A percentile compares a stretch with the other conserved stretches of the same genome.
Evolutionary conservation across 2,329 filamentous ascomycete genomes (phyloP).

Genomic region (Ophiocordyceps australis): DNA sequence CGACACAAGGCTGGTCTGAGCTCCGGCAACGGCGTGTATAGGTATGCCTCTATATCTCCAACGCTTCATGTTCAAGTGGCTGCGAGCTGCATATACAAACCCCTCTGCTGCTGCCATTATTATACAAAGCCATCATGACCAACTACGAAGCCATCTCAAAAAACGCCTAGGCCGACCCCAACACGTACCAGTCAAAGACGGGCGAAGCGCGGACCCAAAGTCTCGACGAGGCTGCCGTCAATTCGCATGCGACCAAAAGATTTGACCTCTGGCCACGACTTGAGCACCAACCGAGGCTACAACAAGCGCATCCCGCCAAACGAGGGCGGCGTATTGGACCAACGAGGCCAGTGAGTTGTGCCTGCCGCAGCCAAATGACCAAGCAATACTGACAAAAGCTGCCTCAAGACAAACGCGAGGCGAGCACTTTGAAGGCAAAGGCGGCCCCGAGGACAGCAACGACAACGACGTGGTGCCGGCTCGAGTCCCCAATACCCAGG

Average conservation of each 20-base stretch:
- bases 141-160: constrained; percentile 23
- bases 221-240: constrained; percentile 22
- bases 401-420: constrained; percentile 27
- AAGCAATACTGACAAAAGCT: too few relatives aligned
- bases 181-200: constrained; percentile 28
- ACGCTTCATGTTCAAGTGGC: too few relatives aligned
- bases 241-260: constrained; percentile 20
- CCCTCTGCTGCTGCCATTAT: background rate
- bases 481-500: constrained; percentile 6
- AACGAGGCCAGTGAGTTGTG: constrained; percentile 24
- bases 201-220: constrained; percentile 19
- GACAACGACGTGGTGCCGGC: constrained; percentile 16
- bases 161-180: constrained; percentile 26
- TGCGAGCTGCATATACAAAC: background rate
- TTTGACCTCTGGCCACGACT: constrained; percentile 23
- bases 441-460: constrained; percentile 24
- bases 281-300: constrained; percentile 25
- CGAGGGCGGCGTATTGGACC: constrained; percentile 24
- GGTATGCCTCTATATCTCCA: background rate
- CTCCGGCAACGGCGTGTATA: background rate
- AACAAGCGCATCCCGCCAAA: constrained; percentile 25
- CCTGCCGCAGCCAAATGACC: too few relatives aligned
- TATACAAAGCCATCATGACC: constrained; percentile 6
- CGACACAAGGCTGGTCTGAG: background rate
- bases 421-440: constrained; percentile 21